Base-by-base conservation (phyloP, 2,329 filamentous ascomycete species). In the Hymenotorrendiella dingleyae region DNA sequence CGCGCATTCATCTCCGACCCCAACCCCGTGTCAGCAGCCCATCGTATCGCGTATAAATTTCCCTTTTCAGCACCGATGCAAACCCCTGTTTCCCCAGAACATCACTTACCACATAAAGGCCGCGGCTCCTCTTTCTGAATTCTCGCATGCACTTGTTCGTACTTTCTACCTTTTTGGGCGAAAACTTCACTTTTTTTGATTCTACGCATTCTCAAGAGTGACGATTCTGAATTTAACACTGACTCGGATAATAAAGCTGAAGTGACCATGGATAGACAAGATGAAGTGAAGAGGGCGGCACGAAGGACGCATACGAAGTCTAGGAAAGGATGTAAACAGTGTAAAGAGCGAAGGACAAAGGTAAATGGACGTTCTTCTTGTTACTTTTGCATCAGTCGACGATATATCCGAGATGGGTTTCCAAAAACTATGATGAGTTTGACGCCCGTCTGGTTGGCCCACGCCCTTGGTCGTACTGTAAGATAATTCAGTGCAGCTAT, bases 281-380 rank as follows among this genome's bases (percentile, higher is more conserved):
- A n/a, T n/a, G n/a, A 16, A 14, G 7, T 12, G 19, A 33, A 29
- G 12, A 49, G 47, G 45, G 16, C 38, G 10, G 39, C 34, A 6
- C 42, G 40, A 35, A 40, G 46, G 6, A 36, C 36, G 16, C 47
- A 52, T 34, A 23, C 34, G 9, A 52, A 50, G 32, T 34, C 49
- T 1, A 42, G 49, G 14, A 43, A 19, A 33, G 49, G 49, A 12
- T 52, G 49, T 32, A 26, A 8, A 22, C 43, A 49, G 20, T 52
- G 47, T 33, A 49, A 49, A 23, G 11, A 36, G 22, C 29, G 28
- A n/a, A 46, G 47, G 30, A 43, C 36, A 16, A 52, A 52, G 40
- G 46, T 39, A 21, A 11, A 37, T 17, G 6, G 21, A 19, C 19
- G 10, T 39, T 23, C 21, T 2, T 35, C 34, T 10, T 21, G 3